Conservation (phyloP, 805 yeast species). For the Nakazawaea holstii region DNA sequence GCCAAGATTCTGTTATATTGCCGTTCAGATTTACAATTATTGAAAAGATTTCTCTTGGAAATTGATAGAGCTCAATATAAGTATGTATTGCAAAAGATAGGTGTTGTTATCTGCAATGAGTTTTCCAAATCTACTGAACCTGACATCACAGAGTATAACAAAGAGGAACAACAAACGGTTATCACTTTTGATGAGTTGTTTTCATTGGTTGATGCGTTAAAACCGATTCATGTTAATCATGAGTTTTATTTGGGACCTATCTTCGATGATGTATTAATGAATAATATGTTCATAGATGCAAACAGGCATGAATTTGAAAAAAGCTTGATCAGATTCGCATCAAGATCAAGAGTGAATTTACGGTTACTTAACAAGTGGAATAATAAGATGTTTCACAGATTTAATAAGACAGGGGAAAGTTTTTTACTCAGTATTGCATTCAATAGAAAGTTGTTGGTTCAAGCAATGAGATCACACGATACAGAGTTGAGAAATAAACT, state of each 20-base stretch:
- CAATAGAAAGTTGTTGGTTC: not conserved
- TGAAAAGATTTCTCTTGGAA: too few relatives aligned
- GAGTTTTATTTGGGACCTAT: not conserved
- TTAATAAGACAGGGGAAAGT: not conserved
- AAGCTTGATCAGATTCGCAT: conserved; percentile 1
- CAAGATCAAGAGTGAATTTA: not conserved
- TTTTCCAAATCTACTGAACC: too few relatives aligned
- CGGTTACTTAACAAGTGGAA: conserved; percentile 1
- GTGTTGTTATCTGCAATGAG: too few relatives aligned
- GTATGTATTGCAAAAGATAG: too few relatives aligned
- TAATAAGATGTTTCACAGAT: not conserved
- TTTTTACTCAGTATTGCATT: not conserved
- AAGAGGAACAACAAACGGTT: not conserved
- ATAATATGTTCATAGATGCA: not conserved
- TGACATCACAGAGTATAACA: not conserved
- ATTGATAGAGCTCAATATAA: too few relatives aligned
- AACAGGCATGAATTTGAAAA: not conserved
- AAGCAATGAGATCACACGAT: not conserved
- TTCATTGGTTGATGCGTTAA: not conserved
- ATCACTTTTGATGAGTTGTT: conserved; percentile 1
- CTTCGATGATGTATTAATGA: not conserved
- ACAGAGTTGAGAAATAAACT: not conserved
- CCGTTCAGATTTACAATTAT: too few relatives aligned
- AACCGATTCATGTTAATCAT: not conserved
- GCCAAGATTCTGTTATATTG: too few relatives aligned